Conservation (phyloP, 2,329 filamentous ascomycete species). For the Pseudogymnoascus sp. region DNA sequence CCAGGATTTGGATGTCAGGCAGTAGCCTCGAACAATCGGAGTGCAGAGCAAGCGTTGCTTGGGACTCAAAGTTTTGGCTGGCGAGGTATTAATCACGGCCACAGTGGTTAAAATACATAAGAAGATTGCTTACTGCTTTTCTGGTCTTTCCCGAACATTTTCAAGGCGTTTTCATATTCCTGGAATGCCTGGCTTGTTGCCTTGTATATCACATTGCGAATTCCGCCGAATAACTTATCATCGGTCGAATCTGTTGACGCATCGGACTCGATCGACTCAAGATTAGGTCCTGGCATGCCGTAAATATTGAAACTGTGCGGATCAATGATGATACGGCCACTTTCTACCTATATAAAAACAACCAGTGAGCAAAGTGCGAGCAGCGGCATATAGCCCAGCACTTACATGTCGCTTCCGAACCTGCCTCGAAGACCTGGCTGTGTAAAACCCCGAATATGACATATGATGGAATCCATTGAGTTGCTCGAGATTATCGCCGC, state of each 20-base stretch:
- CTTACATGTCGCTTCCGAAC: constrained; percentile 17
- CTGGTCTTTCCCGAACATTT: constrained; percentile 5
- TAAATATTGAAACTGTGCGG: constrained; percentile 17
- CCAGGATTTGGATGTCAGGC: constrained; percentile 30
- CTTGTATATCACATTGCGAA: constrained; percentile 15
- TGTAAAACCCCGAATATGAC: constrained; percentile 20
- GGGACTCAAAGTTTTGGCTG: constrained; percentile 10
- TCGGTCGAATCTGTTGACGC: not conserved
- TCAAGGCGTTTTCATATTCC: constrained; percentile 14
- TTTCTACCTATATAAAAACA: constrained; percentile 15
- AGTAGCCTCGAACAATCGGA: constrained; percentile 28
- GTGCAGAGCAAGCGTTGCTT: constrained; percentile 23
- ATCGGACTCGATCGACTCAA: constrained; percentile 10
- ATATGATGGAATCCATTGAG: constrained; percentile 18
- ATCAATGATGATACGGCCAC: constrained; percentile 19
- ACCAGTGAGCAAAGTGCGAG: constrained; percentile 4
- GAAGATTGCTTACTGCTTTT: constrained; percentile 12
- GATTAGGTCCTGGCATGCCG: constrained; percentile 13
- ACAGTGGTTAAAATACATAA: not conserved
- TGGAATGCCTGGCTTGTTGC: constrained; percentile 14
- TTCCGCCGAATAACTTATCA: not conserved
- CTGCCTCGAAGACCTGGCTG: constrained; percentile 16
- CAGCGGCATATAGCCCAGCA: not conserved
- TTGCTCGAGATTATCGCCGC: constrained; percentile 13
- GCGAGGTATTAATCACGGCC: not conserved